Percentiles rank a stretch among this genome's conserved stretches.
Conservation (phyloP, 208 protist genomes). For the Trypanosomatidae sp. region DNA sequence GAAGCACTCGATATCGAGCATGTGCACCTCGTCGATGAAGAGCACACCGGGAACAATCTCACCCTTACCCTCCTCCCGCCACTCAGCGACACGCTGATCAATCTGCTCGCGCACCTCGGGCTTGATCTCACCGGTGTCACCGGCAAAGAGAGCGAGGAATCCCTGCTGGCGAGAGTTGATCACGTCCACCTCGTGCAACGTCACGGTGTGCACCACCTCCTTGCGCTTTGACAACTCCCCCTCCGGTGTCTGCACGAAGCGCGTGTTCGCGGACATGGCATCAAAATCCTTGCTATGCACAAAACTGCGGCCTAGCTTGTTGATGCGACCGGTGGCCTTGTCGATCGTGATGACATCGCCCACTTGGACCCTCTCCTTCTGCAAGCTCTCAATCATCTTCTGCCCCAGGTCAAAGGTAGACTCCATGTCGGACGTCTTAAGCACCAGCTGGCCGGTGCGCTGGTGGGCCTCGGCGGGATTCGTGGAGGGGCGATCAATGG, state of each 20-base stretch:
- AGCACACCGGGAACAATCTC: constrained; percentile 99
- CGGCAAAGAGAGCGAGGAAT: constrained; percentile 99
- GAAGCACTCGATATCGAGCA: constrained; percentile 99
- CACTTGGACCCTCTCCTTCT: constrained; percentile 98
- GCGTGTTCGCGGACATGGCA: constrained; percentile 91
- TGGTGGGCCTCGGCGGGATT: constrained; percentile 87
- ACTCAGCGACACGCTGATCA: constrained; percentile 99
- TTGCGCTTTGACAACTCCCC: constrained; percentile 99
- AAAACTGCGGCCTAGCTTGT: constrained; percentile 98
- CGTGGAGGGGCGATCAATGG: constrained; percentile 96
- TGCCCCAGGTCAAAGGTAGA: constrained; percentile 99
- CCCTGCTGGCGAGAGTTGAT: constrained; percentile 99
- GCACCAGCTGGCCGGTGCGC: constrained; percentile 98
- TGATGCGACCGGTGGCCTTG: constrained; percentile 98
- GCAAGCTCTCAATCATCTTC: constrained; percentile 99
- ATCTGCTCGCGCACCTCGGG: constrained; percentile 99
- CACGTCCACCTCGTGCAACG: constrained; percentile 99
- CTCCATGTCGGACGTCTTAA: constrained; percentile 99
- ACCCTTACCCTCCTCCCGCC: constrained; percentile 99
- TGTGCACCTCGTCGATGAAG: constrained; percentile 98
- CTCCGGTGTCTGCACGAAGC: constrained; percentile 98
- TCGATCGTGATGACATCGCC: constrained; percentile 99
- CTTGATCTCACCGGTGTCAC: constrained; percentile 99
- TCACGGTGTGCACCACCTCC: constrained; percentile 99
- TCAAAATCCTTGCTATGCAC: constrained; percentile 97